Conservation (phyloP, 345 rosid species). For the Mercurialis annua region DNA sequence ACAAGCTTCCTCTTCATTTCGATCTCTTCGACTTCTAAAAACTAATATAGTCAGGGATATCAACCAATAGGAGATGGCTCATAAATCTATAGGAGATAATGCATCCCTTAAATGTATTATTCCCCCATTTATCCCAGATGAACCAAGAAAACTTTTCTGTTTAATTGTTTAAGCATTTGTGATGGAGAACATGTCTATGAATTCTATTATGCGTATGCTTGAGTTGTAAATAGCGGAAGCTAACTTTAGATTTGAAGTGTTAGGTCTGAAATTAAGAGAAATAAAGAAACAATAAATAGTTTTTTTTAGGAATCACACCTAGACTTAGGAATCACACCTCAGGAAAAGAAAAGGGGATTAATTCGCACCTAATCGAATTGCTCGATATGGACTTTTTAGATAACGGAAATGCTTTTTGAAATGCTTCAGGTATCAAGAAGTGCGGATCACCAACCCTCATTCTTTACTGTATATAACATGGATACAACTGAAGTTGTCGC, state of each 20-base stretch:
- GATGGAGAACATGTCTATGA: too few species aligned
- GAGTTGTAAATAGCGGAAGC: too few species aligned
- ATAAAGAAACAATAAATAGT: too few species aligned
- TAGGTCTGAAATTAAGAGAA: too few species aligned
- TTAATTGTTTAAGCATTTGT: neutral
- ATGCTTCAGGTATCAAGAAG: conserved; percentile 57
- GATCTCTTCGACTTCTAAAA: neutral
- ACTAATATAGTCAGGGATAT: too few species aligned
- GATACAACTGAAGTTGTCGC: conserved; percentile 94
- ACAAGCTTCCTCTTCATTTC: neutral
- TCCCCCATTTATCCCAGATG: neutral
- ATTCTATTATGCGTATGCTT: too few species aligned
- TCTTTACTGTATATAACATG: conserved; percentile 95
- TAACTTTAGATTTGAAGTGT: too few species aligned
- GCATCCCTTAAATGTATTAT: neutral
- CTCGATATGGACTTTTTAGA: neutral
- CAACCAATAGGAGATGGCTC: neutral
- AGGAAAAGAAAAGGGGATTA: too few species aligned
- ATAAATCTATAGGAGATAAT: neutral
- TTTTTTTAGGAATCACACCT: too few species aligned
- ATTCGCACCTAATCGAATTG: too few species aligned
- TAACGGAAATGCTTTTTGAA: conserved; percentile 20
- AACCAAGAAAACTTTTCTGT: neutral
- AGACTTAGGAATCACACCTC: too few species aligned
- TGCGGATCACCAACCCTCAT: conserved; percentile 71